phyloP scores from a whole-genome alignment of 192 early-diverging fungal species.

The Linnemannia schmuckeri region DNA sequence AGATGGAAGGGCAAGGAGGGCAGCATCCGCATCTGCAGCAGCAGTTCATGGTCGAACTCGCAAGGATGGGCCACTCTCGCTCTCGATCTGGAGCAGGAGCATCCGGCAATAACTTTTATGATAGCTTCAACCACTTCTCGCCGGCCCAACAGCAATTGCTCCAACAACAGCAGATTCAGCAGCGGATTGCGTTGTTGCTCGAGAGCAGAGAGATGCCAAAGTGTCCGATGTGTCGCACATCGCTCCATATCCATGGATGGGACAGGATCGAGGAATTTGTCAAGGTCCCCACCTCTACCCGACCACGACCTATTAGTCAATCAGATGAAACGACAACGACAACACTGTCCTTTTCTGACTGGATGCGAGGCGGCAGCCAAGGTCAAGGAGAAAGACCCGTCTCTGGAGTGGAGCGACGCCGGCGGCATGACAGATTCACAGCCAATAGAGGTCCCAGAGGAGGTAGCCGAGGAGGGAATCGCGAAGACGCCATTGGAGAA shows the following conservation, averaged over 20 bases:
- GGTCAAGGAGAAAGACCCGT: conserved; percentile 25
- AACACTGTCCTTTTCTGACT: conserved; percentile 20
- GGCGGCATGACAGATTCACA: conserved; percentile 23
- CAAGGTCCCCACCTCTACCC: conserved; percentile 36
- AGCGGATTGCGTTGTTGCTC: conserved; percentile 36
- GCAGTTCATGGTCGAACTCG: conserved; percentile 45
- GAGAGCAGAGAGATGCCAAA: conserved; percentile 49
- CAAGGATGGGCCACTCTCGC: conserved; percentile 39
- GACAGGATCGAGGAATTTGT: conserved; percentile 50
- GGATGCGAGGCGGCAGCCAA: conserved; percentile 4
- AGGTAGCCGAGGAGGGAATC: not conserved
- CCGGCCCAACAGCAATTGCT: conserved; percentile 25
- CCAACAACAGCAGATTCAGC: conserved; percentile 43
- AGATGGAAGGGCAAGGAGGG: not conserved
- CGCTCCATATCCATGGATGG: conserved; percentile 50
- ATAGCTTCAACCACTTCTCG: conserved; percentile 19
- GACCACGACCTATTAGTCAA: conserved; percentile 9
- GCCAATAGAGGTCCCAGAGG: conserved; percentile 3
- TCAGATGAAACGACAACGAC: conserved; percentile 6
- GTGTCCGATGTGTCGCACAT: conserved; percentile 51
- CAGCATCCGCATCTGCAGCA: conserved; percentile 25
- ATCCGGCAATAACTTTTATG: conserved; percentile 16
- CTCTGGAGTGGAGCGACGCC: conserved; percentile 41
- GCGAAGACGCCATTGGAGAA: conserved; percentile 35
- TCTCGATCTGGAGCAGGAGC: conserved; percentile 4